Evolutionary conservation across 306 rosid genomes (phyloP), one percentile per base, ranked within the genome.

Genomic region (Casuarina glauca): DNA sequence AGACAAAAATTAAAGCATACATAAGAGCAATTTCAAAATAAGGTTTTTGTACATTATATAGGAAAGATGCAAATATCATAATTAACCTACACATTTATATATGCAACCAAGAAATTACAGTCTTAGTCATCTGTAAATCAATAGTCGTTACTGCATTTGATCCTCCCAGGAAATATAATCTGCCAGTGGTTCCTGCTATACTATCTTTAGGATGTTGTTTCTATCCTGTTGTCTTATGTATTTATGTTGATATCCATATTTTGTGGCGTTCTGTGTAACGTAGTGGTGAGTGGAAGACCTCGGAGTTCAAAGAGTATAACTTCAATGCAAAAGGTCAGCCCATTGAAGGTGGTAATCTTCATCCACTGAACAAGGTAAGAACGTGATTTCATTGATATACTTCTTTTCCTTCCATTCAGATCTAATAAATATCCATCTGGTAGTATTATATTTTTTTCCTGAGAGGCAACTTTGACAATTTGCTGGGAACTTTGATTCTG

Each of bases 281-380:
- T 82, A 92, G 99, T 48, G 96, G 97, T 17, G 93, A 89, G 72
- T 95, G 97, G 99, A 95, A 88, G 72, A 87, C 88, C 32, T 20
- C 81, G 52, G 97, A 95, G 83, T 95, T 89, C 89, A 95, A 95
- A 69, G 91, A 89, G 79, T 91, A 87, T 81, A 95, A 95, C 81
- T 95, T 87, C 86, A 85, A 53, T 1, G 97, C 99, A 49, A 89
- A 92, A 85, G 99, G 99, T 83, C 93, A 81, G 79, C 93, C 97
- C 77, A 78, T 82, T 72, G 97, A 91, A 72, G 84, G 96, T 76
- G 99, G 99, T 61, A 80, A 83, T 81, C 97, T 95, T 82, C 99
- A 95, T 89, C 99, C 99, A 4, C 81, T 92, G 77, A 90, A 92
- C 76, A 93, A 95, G 99, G 98, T 74, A 88, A 88, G 92, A 17